Percentiles rank a stretch among this genome's conserved stretches.
These are phyloP conservation scores for Kuraishia cidri DNA, from an alignment of 805 yeast genomes.

Conservation along the genomic window DNA sequence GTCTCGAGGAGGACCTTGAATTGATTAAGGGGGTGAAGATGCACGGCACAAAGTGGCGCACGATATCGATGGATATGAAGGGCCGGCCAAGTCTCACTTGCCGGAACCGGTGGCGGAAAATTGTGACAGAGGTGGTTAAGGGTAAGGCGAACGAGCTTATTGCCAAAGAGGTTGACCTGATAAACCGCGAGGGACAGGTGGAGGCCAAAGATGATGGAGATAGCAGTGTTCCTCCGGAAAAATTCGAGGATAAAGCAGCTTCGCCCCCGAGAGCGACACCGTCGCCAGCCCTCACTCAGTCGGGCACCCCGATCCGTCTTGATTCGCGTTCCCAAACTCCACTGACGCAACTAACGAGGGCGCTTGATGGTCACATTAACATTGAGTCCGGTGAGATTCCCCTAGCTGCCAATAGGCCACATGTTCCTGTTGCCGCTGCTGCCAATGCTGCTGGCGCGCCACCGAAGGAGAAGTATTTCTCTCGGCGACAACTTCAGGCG, in stretches of 20 bases:
- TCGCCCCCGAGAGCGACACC: not conserved
- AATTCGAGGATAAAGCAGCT: not conserved
- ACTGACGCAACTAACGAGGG: constrained; percentile 4
- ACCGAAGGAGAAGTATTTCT: not conserved
- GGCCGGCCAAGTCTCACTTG: constrained; percentile 86
- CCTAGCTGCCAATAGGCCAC: too few relatives aligned
- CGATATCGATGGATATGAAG: constrained; percentile 59
- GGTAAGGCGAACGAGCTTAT: constrained; percentile 51
- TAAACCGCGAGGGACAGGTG: constrained; percentile 18
- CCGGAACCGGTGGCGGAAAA: constrained; percentile 87
- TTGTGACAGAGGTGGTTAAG: constrained; percentile 66
- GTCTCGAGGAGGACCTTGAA: constrained; percentile 61
- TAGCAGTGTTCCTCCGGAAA: not conserved
- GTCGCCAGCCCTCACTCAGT: not conserved
- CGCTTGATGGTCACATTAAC: constrained; percentile 1
- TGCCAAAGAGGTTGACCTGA: constrained; percentile 48
- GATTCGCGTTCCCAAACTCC: constrained; percentile 4
- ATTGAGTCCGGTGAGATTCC: not conserved
- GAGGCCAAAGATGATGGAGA: constrained; percentile 3
- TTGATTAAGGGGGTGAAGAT: constrained; percentile 59
- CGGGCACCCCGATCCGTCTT: not conserved
- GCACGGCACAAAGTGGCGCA: constrained; percentile 86
- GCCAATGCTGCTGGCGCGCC: not conserved
- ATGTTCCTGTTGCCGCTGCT: not conserved
- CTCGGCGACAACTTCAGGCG: not conserved